Base-by-base conservation (phyloP, 2,329 filamentous ascomycete species). In the Corinectria fuckeliana region DNA sequence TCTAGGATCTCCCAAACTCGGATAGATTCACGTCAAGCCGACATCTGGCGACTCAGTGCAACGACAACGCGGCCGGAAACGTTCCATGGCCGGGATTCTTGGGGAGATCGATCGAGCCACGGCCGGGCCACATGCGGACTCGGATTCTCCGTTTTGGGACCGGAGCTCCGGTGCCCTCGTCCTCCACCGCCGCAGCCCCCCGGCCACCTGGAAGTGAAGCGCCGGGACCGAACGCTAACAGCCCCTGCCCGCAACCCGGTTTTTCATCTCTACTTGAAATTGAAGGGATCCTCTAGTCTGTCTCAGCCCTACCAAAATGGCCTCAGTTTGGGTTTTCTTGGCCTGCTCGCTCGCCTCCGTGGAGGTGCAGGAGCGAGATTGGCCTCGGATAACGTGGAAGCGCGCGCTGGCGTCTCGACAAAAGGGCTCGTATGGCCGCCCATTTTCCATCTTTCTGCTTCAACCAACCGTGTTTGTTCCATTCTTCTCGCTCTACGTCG, bases 271-370 rank as follows among this genome's bases (percentile, higher is more conserved):
- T 49, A 54, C 53, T 39, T 49, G 61, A 70, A 68, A 70, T 70
- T 70, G 64, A 60, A 70, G 50, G 68, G 65, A 62, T 58, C 45
- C 32, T 18, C n/a, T 32, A 50, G 50, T 41, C 13, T 64, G 68
- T 68, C 45, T 68, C 68, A 69, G 68, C 68, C 68, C 65, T 70
- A 69, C 61, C 41, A 18, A 50, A 69, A 64, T 63, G 66, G 63
- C 63, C 63, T 70, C 61, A 67, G 66, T 56, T 28, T 11, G 34
- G 52, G 16, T 9, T 25, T 38, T 18, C n/a, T n/a, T n/a, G n/a
- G n/a, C n/a, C n/a, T 49, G 50, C 45, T 48, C 20, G 18, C n/a
- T 28, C 21, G 25, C 34, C 32, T 56, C 47, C 44, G 41, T 34
- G 16, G n/a, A 26, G n/a, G 14, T 62, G 56, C 61, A 45, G 56